Evolutionary conservation across 192 early-diverging fungal species (phyloP).

Genomic region (Allomyces macrogynus): DNA sequence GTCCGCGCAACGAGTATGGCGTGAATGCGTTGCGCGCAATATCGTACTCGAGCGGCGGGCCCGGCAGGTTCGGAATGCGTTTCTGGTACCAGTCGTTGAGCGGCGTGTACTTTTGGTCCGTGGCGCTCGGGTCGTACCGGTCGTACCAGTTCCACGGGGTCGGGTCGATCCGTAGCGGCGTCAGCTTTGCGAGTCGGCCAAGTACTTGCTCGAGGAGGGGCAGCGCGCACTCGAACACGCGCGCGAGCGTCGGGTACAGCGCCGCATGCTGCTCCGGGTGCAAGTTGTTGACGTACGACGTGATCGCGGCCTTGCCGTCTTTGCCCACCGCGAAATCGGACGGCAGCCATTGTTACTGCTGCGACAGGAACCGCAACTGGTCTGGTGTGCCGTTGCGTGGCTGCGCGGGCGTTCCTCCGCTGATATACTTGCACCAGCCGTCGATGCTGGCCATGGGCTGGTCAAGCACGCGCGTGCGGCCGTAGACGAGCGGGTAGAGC

Average conservation of each 20-base stretch:
- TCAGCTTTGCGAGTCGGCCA: conserved; percentile 2
- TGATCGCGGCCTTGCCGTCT: conserved; percentile 20
- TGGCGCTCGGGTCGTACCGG: conserved; percentile 5
- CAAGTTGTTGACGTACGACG: conserved; percentile 58
- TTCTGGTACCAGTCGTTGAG: conserved; percentile 16
- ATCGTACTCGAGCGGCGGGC: not conserved
- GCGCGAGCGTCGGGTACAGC: conserved; percentile 27
- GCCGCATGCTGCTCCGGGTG: conserved; percentile 26
- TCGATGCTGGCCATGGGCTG: conserved; percentile 3
- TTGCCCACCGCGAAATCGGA: conserved; percentile 31
- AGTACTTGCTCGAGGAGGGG: conserved; percentile 40
- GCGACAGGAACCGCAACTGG: not conserved
- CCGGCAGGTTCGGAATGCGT: conserved; percentile 7
- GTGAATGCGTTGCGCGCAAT: not conserved
- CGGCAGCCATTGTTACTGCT: conserved; percentile 40
- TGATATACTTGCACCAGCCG: not conserved
- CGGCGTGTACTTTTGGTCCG: conserved; percentile 7
- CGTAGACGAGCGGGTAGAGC: conserved; percentile 16
- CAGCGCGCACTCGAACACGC: conserved; percentile 29
- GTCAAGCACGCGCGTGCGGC: conserved; percentile 4
- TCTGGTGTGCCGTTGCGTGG: not conserved
- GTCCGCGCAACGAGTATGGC: conserved; percentile 15
- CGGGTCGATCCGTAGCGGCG: conserved; percentile 11
- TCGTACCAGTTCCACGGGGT: conserved; percentile 5
- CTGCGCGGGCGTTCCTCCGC: not conserved